Base-by-base conservation (phyloP, 2,329 filamentous ascomycete genomes). In the Cryphonectria parasitica region DNA sequence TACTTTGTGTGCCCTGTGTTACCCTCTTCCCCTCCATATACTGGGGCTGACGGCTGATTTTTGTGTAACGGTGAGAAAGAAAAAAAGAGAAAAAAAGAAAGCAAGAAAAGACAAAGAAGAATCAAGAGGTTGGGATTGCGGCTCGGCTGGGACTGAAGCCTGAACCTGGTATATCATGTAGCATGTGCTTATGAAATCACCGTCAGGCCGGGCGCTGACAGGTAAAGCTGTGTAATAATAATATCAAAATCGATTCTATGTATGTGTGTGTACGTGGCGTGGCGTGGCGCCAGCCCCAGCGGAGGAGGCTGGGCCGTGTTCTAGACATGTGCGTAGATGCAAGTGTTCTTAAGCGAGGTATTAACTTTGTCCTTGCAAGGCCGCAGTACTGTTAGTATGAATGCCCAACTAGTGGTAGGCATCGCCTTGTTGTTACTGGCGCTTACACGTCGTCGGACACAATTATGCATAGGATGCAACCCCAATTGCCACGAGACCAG, bases 101-200 rank as follows among this genome's bases (percentile, higher is more conserved):
- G 6, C 34, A 43, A 43, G 15, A 41, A 41, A 15, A 15, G 15
- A 6, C 17, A 5, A 19, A 43, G 15, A 45, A 45, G 15, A 22
- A 19, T 34, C 7, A 22, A 2, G 22, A 7, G 45, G 8, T 49
- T n/a, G 22, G 45, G 45, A n/a, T 36, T 39, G 34, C 58, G 58
- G 61, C 39, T 31, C 65, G 56, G 65, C 65, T 67, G 39, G n/a
- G 25, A 56, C 54, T 54, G 54, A 49, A 49, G 43, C 54, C 45
- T 67, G 39, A 10, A 4, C 54, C 25, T 61, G 54, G 19, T 49
- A 49, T 39, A 49, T n/a, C 36, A 34, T 22, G 31, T 39, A n/a
- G 45, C 45, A 49, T n/a, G 7, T n/a, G n/a, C 45, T 22, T 45
- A 22, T 45, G n/a, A 10, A n/a, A 49, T 22, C 22, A 49, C 45